Percentiles rank a stretch among this genome's conserved stretches.
phyloP scores from a whole-genome alignment of 1,284 basidiomycete genomes.

The Microbotryomycetes sp. region DNA sequence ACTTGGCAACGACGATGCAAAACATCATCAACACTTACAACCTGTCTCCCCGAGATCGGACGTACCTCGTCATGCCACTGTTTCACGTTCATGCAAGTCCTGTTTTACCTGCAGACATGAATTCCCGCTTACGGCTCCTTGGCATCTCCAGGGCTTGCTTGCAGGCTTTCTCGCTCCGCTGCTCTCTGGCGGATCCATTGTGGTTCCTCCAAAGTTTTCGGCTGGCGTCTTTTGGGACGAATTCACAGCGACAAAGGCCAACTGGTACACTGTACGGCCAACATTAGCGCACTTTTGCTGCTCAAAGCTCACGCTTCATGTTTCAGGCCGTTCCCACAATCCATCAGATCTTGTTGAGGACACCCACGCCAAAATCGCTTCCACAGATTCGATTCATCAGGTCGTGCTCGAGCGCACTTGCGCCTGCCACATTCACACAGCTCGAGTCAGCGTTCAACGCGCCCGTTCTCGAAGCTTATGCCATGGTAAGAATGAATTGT shows the following conservation, averaged over 20 bases:
- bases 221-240: slow-evolving; percentile 56
- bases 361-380: slow-evolving; percentile 40
- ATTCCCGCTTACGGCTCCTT: neutral
- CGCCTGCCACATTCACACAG: slow-evolving; percentile 43
- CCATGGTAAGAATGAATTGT: slow-evolving; percentile 36
- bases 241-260: slow-evolving; percentile 46
- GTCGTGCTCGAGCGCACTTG: slow-evolving; percentile 46
- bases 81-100: slow-evolving; percentile 52
- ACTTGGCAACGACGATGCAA: slow-evolving; percentile 54
- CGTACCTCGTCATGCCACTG: slow-evolving; percentile 57
- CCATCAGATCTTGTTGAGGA: slow-evolving; percentile 46
- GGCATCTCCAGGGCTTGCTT: slow-evolving; percentile 47
- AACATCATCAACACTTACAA: slow-evolving; percentile 55
- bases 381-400: slow-evolving; percentile 48
- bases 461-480: slow-evolving; percentile 48
- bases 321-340: slow-evolving; percentile 44
- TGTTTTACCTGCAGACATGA: neutral
- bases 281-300: neutral
- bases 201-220: slow-evolving; percentile 55
- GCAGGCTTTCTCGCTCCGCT: slow-evolving; percentile 57
- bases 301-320: neutral
- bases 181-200: slow-evolving; percentile 52
- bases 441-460: slow-evolving; percentile 46
- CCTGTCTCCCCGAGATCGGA: slow-evolving; percentile 45
- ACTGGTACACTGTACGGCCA: slow-evolving; percentile 47